These are phyloP conservation scores for Solanum sejunctum DNA, from an alignment of 257 asterid species.

Conservation along the genomic window DNA sequence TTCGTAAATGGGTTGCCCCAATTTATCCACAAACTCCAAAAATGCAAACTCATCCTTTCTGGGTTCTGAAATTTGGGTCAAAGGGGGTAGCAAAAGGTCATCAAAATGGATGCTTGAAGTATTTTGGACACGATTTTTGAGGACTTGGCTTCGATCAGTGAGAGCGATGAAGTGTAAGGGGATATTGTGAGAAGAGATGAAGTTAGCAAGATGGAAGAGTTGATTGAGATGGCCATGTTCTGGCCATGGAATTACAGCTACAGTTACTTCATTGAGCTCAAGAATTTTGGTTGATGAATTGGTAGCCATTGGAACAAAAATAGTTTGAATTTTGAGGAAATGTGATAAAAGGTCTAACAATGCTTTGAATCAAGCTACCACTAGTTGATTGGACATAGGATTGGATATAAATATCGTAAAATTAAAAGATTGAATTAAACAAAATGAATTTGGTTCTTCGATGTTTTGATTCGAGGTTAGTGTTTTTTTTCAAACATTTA, in stretches of 20 bases:
- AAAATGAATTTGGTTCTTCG: no score
- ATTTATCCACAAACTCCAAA: not conserved
- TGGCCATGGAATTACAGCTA: not conserved
- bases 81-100: not conserved
- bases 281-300: not conserved
- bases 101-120: not conserved
- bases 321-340: not conserved
- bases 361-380: not conserved
- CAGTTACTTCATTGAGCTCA: not conserved
- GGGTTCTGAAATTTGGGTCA: not conserved
- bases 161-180: not conserved
- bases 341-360: not conserved
- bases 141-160: not conserved
- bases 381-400: fast-evolving
- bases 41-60: not conserved
- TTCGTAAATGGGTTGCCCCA: not conserved
- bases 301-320: not conserved
- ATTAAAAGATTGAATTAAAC: no score
- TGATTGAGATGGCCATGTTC: not conserved
- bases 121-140: not conserved
- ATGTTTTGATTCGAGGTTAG: not conserved
- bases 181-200: not conserved
- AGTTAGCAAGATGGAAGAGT: not conserved
- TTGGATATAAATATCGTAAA: no score
- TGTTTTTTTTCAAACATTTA: no score